Evolutionary conservation across 1,284 basidiomycete genomes (phyloP).

Genomic region (Schizopora paradoxa): DNA sequence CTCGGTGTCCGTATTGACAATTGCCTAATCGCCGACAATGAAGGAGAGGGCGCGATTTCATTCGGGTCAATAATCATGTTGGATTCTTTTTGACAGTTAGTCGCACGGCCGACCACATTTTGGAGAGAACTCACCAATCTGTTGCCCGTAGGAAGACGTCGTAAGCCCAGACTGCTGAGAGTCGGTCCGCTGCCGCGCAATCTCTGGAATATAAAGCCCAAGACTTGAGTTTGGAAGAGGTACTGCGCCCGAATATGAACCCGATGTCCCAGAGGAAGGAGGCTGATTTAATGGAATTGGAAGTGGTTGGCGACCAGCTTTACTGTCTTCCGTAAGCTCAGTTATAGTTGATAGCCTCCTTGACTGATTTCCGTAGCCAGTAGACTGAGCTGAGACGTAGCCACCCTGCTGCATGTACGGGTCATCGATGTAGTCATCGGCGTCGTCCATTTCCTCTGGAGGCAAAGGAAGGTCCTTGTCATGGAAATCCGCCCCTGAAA

Average conservation of each 20-base stretch:
- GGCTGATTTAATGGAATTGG: neutral
- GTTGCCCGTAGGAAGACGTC: slow-evolving; percentile 57
- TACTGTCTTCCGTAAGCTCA: slow-evolving; percentile 16
- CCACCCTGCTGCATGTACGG: slow-evolving; percentile 2
- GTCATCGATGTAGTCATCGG: slow-evolving; percentile 1
- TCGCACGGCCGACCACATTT: neutral
- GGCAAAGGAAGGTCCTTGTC: slow-evolving; percentile 13
- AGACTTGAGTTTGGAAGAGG: neutral
- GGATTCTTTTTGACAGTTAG: slow-evolving; percentile 3
- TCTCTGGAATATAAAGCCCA: neutral
- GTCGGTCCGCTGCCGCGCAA: slow-evolving; percentile 23
- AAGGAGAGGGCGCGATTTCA: slow-evolving; percentile 56
- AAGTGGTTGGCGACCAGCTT: slow-evolving; percentile 4
- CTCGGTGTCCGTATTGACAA: slow-evolving; percentile 49
- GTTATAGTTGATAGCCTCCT: slow-evolving; percentile 17
- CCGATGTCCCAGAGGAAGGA: neutral
- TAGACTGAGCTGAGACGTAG: slow-evolving; percentile 10
- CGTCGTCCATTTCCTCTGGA: slow-evolving; percentile 11
- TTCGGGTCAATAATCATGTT: slow-evolving; percentile 46
- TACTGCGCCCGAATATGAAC: too few species aligned
- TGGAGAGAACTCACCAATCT: slow-evolving; percentile 51
- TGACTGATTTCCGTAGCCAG: slow-evolving; percentile 10
- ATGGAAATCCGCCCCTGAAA: too few species aligned
- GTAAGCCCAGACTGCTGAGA: slow-evolving; percentile 37
- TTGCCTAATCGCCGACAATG: slow-evolving; percentile 65